These are phyloP conservation scores for Alternaria dauci DNA, from an alignment of 2,329 filamentous ascomycete genomes.

Conservation along the genomic window DNA sequence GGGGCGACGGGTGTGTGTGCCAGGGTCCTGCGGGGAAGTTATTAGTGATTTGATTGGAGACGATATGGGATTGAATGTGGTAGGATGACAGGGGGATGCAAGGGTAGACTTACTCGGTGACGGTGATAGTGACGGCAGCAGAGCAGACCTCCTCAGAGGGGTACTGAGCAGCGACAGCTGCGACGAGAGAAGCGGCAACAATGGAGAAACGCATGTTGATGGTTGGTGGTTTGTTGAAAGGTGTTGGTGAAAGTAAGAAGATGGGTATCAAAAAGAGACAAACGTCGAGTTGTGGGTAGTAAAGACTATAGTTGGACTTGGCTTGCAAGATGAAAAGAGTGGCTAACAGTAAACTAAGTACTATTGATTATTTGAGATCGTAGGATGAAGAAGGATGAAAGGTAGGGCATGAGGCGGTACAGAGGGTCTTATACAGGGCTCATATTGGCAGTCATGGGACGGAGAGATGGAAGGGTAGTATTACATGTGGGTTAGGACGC, in stretches of 20 bases:
- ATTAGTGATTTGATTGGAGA: background rate
- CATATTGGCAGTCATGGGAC: conserved; percentile 26
- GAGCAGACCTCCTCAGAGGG: conserved; percentile 34
- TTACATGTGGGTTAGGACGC: conserved; percentile 9
- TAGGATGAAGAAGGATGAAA: conserved; percentile 10
- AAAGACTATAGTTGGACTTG: conserved; percentile 22
- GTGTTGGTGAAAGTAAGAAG: conserved; percentile 11
- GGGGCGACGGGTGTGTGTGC: conserved; percentile 34
- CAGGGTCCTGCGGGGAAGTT: conserved; percentile 16
- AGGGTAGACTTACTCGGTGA: conserved; percentile 38
- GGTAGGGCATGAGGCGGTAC: background rate
- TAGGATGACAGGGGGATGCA: background rate
- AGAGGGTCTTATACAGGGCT: conserved; percentile 26
- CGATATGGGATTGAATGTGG: background rate
- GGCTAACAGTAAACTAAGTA: conserved; percentile 37
- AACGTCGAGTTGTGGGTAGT: conserved; percentile 14
- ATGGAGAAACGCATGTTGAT: conserved; percentile 46
- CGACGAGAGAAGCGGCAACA: conserved; percentile 36
- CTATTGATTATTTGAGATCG: conserved; percentile 34
- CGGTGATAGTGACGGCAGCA: conserved; percentile 35
- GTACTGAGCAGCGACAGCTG: conserved; percentile 36
- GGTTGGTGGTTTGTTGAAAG: conserved; percentile 10
- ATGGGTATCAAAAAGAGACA: conserved; percentile 18
- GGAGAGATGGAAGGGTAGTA: background rate
- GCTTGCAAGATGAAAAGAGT: conserved; percentile 34